These are phyloP conservation scores for Diplodia scrobiculata DNA, from an alignment of 2,329 filamentous ascomycete genomes.

Conservation along the genomic window DNA sequence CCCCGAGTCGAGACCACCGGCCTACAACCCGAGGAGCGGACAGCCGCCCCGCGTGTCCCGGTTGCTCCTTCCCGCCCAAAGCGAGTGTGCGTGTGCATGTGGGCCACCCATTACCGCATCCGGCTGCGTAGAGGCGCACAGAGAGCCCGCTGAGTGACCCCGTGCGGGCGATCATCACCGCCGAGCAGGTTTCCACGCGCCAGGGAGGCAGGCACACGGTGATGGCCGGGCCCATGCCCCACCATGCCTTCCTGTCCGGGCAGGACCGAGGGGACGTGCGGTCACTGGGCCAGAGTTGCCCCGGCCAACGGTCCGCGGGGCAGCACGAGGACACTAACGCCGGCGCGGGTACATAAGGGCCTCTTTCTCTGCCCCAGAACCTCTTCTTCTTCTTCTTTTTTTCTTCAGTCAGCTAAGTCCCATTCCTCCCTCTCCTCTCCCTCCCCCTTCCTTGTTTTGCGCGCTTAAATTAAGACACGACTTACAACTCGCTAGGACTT, in stretches of 20 bases:
- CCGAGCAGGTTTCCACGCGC: no score
- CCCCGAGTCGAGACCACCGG: neutral
- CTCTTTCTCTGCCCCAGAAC: neutral
- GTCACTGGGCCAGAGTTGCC: no score
- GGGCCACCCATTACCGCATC: neutral
- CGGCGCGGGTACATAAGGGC: neutral
- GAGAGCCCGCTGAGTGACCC: neutral
- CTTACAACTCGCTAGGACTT: no score
- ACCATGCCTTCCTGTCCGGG: no score
- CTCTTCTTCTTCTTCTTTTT: neutral
- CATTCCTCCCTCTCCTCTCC: no score
- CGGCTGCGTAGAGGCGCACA: neutral
- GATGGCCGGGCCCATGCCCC: no score
- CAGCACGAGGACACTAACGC: neutral
- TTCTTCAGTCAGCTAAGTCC: neutral
- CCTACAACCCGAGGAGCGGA: neutral
- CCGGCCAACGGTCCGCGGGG: neutral
- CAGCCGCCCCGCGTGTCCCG: neutral
- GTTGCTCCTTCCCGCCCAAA: neutral
- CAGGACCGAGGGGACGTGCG: no score
- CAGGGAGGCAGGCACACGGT: no score
- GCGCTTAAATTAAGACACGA: no score
- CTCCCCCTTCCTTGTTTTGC: no score
- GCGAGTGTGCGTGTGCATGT: neutral
- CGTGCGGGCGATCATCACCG: neutral